Conservation (phyloP, 2,329 filamentous ascomycete species). For the Nothomitra cinnamomea region DNA sequence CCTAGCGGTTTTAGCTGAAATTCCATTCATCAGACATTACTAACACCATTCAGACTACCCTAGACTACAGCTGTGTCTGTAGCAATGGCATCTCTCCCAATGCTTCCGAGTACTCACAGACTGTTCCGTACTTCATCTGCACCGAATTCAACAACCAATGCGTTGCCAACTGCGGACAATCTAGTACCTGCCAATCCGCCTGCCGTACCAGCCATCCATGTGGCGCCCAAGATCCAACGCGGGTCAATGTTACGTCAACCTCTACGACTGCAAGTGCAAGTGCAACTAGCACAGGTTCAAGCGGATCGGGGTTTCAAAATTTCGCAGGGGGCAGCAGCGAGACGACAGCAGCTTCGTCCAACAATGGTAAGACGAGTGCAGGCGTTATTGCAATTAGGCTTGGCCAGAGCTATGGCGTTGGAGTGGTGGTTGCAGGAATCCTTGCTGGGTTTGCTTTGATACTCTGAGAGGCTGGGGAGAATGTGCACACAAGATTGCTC, state of each 20-base stretch:
- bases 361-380: constrained; percentile 9
- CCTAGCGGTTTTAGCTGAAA: not conserved
- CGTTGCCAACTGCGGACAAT: constrained; percentile 29
- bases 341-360: not conserved
- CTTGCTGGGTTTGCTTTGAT: constrained; percentile 39
- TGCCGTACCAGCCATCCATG: constrained; percentile 40
- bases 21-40: not conserved
- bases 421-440: constrained; percentile 35
- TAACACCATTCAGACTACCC: constrained; percentile 19
- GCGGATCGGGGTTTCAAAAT: constrained; percentile 11
- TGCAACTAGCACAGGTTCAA: constrained; percentile 13
- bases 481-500: too few species aligned
- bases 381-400: constrained; percentile 30
- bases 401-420: constrained; percentile 38
- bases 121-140: constrained; percentile 45
- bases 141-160: constrained; percentile 38
- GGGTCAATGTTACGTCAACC: constrained; percentile 33
- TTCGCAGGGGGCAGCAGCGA: not conserved
- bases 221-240: constrained; percentile 40
- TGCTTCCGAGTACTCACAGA: constrained; percentile 42
- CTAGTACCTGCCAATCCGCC: constrained; percentile 31
- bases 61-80: constrained; percentile 41
- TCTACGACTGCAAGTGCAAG: constrained; percentile 18
- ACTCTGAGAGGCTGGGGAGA: constrained; percentile 22
- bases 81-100: constrained; percentile 36